Conservation (phyloP, 139 green algal species). For the Gonium pectorale region DNA sequence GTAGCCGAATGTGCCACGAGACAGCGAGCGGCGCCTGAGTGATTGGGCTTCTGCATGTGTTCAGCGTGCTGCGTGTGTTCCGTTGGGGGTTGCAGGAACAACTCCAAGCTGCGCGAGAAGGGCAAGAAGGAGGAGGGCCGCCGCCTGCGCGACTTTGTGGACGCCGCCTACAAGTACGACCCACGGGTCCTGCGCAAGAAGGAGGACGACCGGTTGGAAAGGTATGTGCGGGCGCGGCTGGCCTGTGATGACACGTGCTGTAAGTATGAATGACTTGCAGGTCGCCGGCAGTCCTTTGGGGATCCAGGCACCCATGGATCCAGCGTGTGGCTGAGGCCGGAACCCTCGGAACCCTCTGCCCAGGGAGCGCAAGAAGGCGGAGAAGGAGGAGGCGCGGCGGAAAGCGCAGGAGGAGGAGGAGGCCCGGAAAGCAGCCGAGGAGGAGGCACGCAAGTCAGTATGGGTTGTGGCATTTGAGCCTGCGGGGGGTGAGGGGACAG, state of each 20-base stretch:
- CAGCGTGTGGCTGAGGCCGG: too few relatives aligned
- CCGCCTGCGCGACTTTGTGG: slow-evolving; percentile 92
- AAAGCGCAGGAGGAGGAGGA: slow-evolving; percentile 53
- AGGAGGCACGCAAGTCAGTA: slow-evolving; percentile 34
- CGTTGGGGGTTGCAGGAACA: slow-evolving; percentile 78
- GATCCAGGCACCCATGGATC: too few relatives aligned
- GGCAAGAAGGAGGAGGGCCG: slow-evolving; percentile 94
- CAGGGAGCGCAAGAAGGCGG: slow-evolving; percentile 72
- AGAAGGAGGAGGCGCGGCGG: slow-evolving; percentile 63
- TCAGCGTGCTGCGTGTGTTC: too few relatives aligned
- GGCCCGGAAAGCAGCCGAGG: slow-evolving; percentile 43
- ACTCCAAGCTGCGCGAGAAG: slow-evolving; percentile 93
- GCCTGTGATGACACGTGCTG: neutral
- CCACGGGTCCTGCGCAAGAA: slow-evolving; percentile 80
- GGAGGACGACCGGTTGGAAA: slow-evolving; percentile 80
- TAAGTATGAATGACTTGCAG: neutral
- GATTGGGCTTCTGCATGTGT: too few relatives aligned
- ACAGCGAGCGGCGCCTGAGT: too few relatives aligned
- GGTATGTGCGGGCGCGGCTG: slow-evolving; percentile 40
- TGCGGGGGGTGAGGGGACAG: too few relatives aligned
- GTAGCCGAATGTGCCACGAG: too few relatives aligned
- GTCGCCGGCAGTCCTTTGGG: too few relatives aligned
- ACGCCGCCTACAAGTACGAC: slow-evolving; percentile 86
- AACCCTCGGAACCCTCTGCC: neutral
- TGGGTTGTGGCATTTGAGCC: too few relatives aligned